Evolutionary conservation across 768 basidiomycete genomes (phyloP).

Genomic region (Coprinopsis marcescibilis): DNA sequence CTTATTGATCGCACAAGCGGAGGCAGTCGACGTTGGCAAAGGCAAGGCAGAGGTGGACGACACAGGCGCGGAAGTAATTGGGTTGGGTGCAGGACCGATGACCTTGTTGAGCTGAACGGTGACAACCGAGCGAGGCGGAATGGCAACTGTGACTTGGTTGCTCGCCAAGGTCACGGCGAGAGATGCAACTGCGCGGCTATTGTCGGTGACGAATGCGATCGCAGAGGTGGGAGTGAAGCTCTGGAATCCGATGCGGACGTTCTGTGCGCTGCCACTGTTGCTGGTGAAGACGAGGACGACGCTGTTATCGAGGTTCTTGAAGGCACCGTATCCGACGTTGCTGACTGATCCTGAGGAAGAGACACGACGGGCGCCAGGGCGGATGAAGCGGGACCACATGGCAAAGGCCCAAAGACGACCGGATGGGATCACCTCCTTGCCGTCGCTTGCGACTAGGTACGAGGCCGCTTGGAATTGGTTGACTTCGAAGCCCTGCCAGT

Average conservation of each 20-base stretch:
- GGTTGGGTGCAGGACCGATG: neutral
- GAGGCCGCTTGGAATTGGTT: constrained; percentile 15
- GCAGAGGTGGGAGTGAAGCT: constrained; percentile 5
- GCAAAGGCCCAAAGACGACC: constrained; percentile 15
- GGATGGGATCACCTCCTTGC: constrained; percentile 11
- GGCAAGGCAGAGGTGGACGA: neutral
- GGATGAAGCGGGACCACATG: constrained; percentile 12
- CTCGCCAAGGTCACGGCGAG: constrained; percentile 8
- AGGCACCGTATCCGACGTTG: constrained; percentile 11
- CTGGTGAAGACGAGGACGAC: constrained; percentile 13
- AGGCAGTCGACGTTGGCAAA: neutral
- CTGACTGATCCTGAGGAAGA: constrained; percentile 5
- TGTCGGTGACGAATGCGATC: constrained; percentile 12
- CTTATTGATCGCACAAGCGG: constrained; percentile 4
- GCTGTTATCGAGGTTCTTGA: constrained; percentile 9
- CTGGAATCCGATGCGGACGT: constrained; percentile 10
- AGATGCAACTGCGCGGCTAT: constrained; percentile 8
- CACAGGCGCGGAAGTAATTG: neutral
- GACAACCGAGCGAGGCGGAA: constrained; percentile 12
- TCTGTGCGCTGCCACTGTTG: constrained; percentile 9
- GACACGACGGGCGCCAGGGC: constrained; percentile 12
- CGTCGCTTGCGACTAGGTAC: constrained; percentile 14
- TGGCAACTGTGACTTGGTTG: constrained; percentile 9
- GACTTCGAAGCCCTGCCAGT: constrained; percentile 15
- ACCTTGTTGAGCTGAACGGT: constrained; percentile 10